Percentiles rank a stretch among this genome's conserved stretches.
phyloP scores from a whole-genome alignment of 345 rosid species.

The Hypericum androsaemum region DNA sequence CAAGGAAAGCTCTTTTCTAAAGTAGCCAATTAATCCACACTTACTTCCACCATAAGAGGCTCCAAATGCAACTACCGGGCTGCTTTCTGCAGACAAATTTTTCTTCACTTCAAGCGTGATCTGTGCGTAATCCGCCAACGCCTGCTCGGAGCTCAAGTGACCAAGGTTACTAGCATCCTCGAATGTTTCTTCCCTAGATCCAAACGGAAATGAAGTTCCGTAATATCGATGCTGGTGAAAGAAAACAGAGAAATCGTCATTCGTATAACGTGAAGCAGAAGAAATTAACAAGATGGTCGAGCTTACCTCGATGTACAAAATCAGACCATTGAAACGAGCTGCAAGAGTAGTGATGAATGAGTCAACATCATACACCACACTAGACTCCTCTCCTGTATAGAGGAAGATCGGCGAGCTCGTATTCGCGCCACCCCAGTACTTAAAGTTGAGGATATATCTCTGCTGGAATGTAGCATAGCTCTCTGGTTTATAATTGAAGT shows the following conservation, averaged over 20 bases:
- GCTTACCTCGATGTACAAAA: constrained; percentile 33
- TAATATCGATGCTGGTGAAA: constrained; percentile 34
- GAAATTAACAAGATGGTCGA: too few species aligned
- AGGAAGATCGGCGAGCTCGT: constrained; percentile 27
- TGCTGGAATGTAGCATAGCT: constrained; percentile 29
- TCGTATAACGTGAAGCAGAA: too few species aligned
- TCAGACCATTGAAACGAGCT: constrained; percentile 18
- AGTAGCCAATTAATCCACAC: not conserved
- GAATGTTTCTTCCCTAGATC: constrained; percentile 27
- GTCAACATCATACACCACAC: constrained; percentile 6
- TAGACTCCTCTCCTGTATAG: constrained; percentile 26
- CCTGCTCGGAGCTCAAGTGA: constrained; percentile 49
- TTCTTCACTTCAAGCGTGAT: constrained; percentile 38
- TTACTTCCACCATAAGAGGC: constrained; percentile 82
- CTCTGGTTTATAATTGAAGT: constrained; percentile 36
- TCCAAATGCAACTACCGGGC: constrained; percentile 55
- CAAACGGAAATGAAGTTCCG: constrained; percentile 42
- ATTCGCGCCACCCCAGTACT: too few species aligned
- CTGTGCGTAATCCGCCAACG: constrained; percentile 48
- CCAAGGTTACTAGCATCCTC: constrained; percentile 36
- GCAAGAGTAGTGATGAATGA: constrained; percentile 23
- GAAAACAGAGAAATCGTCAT: not conserved
- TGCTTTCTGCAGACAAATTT: constrained; percentile 19
- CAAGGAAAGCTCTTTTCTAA: not conserved
- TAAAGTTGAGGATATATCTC: constrained; percentile 25